Conservation (phyloP, 768 basidiomycete species). For the Lactarius sp. region DNA sequence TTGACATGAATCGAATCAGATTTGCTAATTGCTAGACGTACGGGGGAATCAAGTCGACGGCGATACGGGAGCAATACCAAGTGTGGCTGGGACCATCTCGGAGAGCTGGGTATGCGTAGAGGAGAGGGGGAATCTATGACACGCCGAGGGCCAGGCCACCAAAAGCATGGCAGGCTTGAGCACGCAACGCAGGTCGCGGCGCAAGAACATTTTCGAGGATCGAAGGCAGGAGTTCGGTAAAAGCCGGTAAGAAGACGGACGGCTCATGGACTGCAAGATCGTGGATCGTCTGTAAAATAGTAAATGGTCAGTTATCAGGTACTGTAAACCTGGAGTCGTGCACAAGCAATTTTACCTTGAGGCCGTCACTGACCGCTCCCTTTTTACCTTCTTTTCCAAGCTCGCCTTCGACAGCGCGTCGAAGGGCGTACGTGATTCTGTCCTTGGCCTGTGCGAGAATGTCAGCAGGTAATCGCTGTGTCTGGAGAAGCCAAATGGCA, state of each 20-base stretch:
- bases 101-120: constrained; percentile 51
- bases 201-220: constrained; percentile 61
- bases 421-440: constrained; percentile 67
- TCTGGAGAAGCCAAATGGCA: constrained; percentile 68
- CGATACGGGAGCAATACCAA: constrained; percentile 38
- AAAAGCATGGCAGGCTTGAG: constrained; percentile 71
- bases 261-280: constrained; percentile 64
- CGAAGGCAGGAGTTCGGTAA: constrained; percentile 54
- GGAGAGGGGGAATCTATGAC: constrained; percentile 42
- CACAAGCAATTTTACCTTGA: constrained; percentile 48
- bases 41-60: constrained; percentile 34
- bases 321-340: neutral
- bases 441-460: constrained; percentile 59
- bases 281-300: constrained; percentile 54
- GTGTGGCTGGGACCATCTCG: constrained; percentile 41
- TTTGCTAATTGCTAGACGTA: constrained; percentile 20
- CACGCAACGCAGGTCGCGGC: constrained; percentile 55
- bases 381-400: constrained; percentile 88
- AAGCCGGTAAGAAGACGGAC: constrained; percentile 61
- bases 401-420: constrained; percentile 76
- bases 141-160: constrained; percentile 60
- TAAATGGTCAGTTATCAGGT: constrained; percentile 2
- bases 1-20: constrained; percentile 53
- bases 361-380: constrained; percentile 70
- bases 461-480: constrained; percentile 58